Evolutionary conservation across 352 stramenopile species (phyloP).

Genomic region (Halophytophthora polymorphica): DNA sequence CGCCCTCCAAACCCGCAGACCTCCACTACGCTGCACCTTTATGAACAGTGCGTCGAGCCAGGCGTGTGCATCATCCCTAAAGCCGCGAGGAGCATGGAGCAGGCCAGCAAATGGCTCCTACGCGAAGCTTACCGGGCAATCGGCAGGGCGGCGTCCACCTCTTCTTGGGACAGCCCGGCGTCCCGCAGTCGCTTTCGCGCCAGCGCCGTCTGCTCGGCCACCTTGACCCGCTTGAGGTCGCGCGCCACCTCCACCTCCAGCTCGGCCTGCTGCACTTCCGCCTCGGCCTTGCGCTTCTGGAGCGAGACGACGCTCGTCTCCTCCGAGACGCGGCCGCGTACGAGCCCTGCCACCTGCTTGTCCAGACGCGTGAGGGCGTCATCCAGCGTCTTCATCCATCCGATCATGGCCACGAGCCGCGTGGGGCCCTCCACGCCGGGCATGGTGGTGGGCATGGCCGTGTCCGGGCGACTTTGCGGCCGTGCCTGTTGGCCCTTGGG

Average conservation of each 20-base stretch:
- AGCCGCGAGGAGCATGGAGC: neutral
- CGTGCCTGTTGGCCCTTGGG: constrained; percentile 17
- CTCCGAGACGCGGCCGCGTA: constrained; percentile 18
- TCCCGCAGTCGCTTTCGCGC: constrained; percentile 29
- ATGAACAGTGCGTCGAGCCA: too few relatives aligned
- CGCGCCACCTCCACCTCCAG: constrained; percentile 25
- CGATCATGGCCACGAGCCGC: constrained; percentile 21
- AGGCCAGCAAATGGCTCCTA: neutral
- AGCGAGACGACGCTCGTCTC: constrained; percentile 14
- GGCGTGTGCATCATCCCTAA: too few relatives aligned
- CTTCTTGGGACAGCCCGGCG: constrained; percentile 25
- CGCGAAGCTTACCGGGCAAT: constrained; percentile 1
- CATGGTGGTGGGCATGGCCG: constrained; percentile 15
- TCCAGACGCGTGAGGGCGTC: constrained; percentile 23
- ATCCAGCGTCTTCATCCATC: constrained; percentile 31
- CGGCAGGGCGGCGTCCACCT: constrained; percentile 27
- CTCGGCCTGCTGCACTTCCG: constrained; percentile 28
- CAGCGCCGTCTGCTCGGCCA: constrained; percentile 27
- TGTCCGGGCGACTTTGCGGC: constrained; percentile 5
- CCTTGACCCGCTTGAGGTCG: constrained; percentile 29
- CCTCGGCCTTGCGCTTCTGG: constrained; percentile 26
- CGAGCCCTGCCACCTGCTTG: constrained; percentile 23
- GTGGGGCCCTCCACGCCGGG: constrained; percentile 17
- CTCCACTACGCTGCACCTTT: neutral
- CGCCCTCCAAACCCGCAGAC: too few relatives aligned